A percentile compares a stretch with the other conserved stretches of the same genome.
Conservation (phyloP, 768 basidiomycete genomes). For the Leccinum olivaceopallidum region DNA sequence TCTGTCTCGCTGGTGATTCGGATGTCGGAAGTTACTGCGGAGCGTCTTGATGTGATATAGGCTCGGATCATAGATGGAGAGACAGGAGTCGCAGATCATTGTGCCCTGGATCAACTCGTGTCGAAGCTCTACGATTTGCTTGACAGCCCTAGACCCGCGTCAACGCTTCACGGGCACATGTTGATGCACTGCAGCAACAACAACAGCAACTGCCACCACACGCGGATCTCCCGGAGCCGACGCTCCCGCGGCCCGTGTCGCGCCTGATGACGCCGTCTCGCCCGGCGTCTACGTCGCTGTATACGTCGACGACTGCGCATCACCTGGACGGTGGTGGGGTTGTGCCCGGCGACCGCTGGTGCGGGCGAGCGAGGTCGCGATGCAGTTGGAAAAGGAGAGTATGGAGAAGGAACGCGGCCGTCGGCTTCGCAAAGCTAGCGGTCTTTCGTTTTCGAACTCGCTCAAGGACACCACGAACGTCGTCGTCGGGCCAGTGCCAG, state of each 20-base stretch:
- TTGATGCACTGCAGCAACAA: no score
- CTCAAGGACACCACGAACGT: constrained; percentile 34
- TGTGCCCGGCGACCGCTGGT: constrained; percentile 34
- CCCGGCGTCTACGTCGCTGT: constrained; percentile 23
- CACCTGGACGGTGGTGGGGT: constrained; percentile 14
- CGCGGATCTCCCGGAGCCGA: constrained; percentile 28
- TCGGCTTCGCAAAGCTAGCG: constrained; percentile 23
- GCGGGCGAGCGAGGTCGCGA: constrained; percentile 54
- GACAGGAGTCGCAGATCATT: no score
- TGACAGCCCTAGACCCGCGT: constrained; percentile 40
- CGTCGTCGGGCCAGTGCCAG: constrained; percentile 3
- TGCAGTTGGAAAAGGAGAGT: constrained; percentile 50
- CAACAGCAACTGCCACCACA: constrained; percentile 16
- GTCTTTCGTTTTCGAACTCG: constrained; percentile 14
- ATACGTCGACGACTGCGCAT: constrained; percentile 15
- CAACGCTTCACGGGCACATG: constrained; percentile 43
- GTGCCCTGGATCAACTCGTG: constrained; percentile 28
- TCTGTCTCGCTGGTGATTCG: no score
- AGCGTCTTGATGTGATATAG: no score
- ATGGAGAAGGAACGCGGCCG: constrained; percentile 33
- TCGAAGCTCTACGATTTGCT: constrained; percentile 50
- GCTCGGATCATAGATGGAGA: no score
- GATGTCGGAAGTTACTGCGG: no score
- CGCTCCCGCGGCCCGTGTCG: constrained; percentile 22
- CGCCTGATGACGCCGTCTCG: constrained; percentile 26